These are phyloP conservation scores for Hygrophorus russula DNA, from an alignment of 768 basidiomycete genomes.

Conservation along the genomic window DNA sequence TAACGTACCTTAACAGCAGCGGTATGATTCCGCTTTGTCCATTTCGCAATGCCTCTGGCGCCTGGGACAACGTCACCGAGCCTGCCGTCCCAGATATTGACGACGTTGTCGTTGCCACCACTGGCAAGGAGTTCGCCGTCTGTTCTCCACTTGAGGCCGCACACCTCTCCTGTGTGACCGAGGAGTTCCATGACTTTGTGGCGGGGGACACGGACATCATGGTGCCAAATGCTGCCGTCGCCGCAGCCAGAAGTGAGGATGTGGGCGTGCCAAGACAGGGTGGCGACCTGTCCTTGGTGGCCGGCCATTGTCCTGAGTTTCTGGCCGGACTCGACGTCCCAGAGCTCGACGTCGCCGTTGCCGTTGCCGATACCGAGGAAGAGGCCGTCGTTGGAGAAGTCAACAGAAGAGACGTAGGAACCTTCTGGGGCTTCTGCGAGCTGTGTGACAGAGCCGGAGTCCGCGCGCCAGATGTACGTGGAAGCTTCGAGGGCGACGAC, in stretches of 20 bases:
- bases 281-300: slow-evolving; percentile 74
- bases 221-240: slow-evolving; percentile 94
- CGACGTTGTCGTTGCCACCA: slow-evolving; percentile 96
- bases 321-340: slow-evolving; percentile 74
- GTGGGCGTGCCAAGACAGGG: slow-evolving; percentile 81
- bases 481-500: slow-evolving; percentile 82
- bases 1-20: slow-evolving; percentile 66
- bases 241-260: slow-evolving; percentile 81
- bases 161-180: slow-evolving; percentile 89
- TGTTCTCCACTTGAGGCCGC: slow-evolving; percentile 79
- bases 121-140: slow-evolving; percentile 89
- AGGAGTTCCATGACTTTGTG: slow-evolving; percentile 87
- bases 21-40: slow-evolving; percentile 86
- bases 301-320: slow-evolving; percentile 88
- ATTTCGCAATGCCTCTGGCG: slow-evolving; percentile 58
- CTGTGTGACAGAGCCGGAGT: slow-evolving; percentile 73
- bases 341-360: slow-evolving; percentile 84
- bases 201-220: slow-evolving; percentile 79
- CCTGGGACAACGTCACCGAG: slow-evolving; percentile 45
- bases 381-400: slow-evolving; percentile 70
- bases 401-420: slow-evolving; percentile 64
- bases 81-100: slow-evolving; percentile 94
- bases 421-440: slow-evolving; percentile 69
- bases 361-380: slow-evolving; percentile 78
- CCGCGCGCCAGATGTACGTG: slow-evolving; percentile 92